Conservation (phyloP, 2,329 filamentous ascomycete species). For the Talaromyces pinophilus region DNA sequence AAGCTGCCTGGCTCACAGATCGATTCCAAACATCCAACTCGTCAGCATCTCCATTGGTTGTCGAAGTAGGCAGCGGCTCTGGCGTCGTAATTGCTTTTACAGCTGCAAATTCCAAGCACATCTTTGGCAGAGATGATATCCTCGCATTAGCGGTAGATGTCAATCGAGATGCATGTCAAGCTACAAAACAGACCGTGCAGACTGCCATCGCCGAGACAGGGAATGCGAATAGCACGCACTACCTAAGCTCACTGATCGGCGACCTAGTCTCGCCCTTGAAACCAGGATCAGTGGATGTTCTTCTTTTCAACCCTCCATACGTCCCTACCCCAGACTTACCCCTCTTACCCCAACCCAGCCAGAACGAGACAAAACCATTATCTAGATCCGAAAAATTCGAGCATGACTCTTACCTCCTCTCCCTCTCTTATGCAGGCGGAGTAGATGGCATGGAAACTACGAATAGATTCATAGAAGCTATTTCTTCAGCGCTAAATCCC, state of each 20-base stretch:
- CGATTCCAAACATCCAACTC: constrained; percentile 54
- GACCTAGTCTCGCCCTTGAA: constrained; percentile 69
- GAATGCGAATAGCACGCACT: constrained; percentile 46
- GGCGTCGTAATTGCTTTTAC: constrained; percentile 91
- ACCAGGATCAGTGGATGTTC: constrained; percentile 67
- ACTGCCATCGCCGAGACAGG: constrained; percentile 47
- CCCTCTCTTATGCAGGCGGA: constrained; percentile 86
- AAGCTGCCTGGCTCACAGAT: constrained; percentile 66
- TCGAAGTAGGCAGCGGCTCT: constrained; percentile 89
- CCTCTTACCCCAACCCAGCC: constrained; percentile 41
- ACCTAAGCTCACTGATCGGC: constrained; percentile 67
- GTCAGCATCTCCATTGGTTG: constrained; percentile 56
- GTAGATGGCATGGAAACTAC: constrained; percentile 93
- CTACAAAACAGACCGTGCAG: constrained; percentile 68
- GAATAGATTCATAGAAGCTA: constrained; percentile 68
- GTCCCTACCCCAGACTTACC: constrained; percentile 82
- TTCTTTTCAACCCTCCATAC: constrained; percentile 97
- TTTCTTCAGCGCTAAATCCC: constrained; percentile 65
- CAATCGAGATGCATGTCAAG: constrained; percentile 78
- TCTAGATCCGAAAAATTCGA: constrained; percentile 59
- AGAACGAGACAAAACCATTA: constrained; percentile 31
- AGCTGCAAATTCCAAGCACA: constrained; percentile 68
- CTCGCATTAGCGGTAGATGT: constrained; percentile 79
- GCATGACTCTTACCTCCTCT: constrained; percentile 77
- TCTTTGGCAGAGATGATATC: constrained; percentile 72